These are phyloP conservation scores for Flueggea neowawraea DNA, from an alignment of 441 rosid genomes.

Conservation along the genomic window DNA sequence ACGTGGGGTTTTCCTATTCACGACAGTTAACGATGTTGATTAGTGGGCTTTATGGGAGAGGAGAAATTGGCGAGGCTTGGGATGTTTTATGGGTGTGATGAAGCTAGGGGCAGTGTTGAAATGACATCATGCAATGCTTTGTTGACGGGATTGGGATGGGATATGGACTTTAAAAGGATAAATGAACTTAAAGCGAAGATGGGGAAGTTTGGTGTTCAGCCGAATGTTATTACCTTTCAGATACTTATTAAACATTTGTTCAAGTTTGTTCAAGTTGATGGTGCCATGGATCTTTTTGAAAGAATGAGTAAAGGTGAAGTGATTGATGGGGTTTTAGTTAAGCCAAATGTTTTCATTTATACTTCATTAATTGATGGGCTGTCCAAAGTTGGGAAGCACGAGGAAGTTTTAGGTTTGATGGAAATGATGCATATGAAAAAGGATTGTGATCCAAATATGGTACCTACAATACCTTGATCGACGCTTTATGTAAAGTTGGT, in stretches of 20 bases:
- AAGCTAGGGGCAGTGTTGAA: no score
- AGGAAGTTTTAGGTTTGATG: no score
- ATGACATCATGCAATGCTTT: constrained; percentile 55
- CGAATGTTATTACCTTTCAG: constrained; percentile 59
- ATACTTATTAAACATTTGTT: constrained; percentile 58
- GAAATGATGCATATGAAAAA: no score
- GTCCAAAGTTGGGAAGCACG: constrained; percentile 72
- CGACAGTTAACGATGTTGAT: constrained; percentile 41
- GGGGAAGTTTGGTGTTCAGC: constrained; percentile 48
- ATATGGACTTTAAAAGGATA: constrained; percentile 45
- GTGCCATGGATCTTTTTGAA: constrained; percentile 53
- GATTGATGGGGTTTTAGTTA: constrained; percentile 28
- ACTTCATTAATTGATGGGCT: constrained; percentile 73
- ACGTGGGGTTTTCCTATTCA: constrained; percentile 43
- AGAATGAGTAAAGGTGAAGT: constrained; percentile 33
- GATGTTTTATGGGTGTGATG: no score
- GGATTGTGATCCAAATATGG: no score
- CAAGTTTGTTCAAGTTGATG: constrained; percentile 56
- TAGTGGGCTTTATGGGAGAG: constrained; percentile 35
- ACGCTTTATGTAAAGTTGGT: no score
- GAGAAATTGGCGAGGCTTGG: no score
- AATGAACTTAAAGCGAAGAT: constrained; percentile 46
- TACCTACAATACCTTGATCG: no score
- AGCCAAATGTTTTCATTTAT: constrained; percentile 62
- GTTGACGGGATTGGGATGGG: constrained; percentile 53